Base-by-base conservation (phyloP, 306 rosid genomes). In the Vigna radiata region DNA sequence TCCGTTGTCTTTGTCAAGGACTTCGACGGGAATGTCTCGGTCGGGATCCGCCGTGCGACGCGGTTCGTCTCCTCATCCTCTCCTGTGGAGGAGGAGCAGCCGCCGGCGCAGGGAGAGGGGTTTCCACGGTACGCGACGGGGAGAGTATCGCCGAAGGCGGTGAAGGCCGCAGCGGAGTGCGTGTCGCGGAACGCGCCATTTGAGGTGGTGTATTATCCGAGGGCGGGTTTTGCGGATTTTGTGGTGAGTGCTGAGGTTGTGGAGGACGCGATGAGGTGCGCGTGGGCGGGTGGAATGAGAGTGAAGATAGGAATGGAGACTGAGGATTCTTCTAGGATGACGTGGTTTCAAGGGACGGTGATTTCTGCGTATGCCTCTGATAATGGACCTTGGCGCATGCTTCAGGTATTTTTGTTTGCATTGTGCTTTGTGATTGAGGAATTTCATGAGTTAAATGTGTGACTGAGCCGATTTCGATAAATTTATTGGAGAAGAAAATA, bases 201-300 rank as follows among this genome's bases (percentile, higher is more conserved):
- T 27, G 93, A 89, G 76, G 90, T 93, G 8, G 89, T 91, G 68
- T 88, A 86, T 52, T 90, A 89, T 84, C 98, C 98, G 5, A 85
- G 81, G 64, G 73, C 83, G 0, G 90, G 93, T 62, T 84, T 85
- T 87, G 75, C 90, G 2, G 96, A 93, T 19, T 90, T 93, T 70
- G 94, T 93, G 70, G 83, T 93, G 76, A 88, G 83, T 63, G 93
- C 90, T 0, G 91, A 89, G 79, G 60, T 55, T 41, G 95, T 93
- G 78, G 91, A 90, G 27, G 81, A 71, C 60, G 86, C 88, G 0
- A 8, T 82, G 82, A 85, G 52, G 7, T 50, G 77, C 60, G 21
- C 17, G 17, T 93, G 94, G 98, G 27, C 72, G 11, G 54, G 81
- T 1, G 94, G 91, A 67, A 75, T 84, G 85, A 89, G 90, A 82